A percentile compares a stretch with the other conserved stretches of the same genome.
Conservation (phyloP, 495 filamentous ascomycete genomes). For the Penicillium mononematosum region DNA sequence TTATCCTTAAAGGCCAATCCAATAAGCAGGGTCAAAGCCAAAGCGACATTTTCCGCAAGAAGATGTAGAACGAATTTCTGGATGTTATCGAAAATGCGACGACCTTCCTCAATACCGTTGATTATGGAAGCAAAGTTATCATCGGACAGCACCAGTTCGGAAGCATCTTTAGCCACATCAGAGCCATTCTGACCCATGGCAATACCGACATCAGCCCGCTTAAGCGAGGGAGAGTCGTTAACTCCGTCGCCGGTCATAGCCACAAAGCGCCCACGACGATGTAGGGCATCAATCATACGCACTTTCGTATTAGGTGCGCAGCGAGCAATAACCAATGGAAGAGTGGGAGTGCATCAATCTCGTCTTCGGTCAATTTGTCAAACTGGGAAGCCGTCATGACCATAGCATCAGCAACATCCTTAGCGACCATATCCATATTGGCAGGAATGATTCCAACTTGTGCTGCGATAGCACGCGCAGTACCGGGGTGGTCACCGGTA, state of each 20-base stretch:
- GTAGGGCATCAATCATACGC: slow-evolving; percentile 74
- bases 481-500: slow-evolving; percentile 66
- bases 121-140: slow-evolving; percentile 86
- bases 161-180: slow-evolving; percentile 85
- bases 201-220: slow-evolving; percentile 80
- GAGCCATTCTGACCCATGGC: slow-evolving; percentile 76
- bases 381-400: slow-evolving; percentile 72
- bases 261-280: slow-evolving; percentile 63
- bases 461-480: slow-evolving; percentile 62
- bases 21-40: slow-evolving; percentile 65
- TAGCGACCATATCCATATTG: slow-evolving; percentile 49
- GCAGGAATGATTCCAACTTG: slow-evolving; percentile 67
- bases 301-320: slow-evolving; percentile 73
- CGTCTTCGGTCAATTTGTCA: slow-evolving; percentile 59
- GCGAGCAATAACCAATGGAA: slow-evolving; percentile 69
- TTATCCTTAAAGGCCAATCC: slow-evolving; percentile 70
- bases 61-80: slow-evolving; percentile 77
- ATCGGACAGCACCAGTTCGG: slow-evolving; percentile 75
- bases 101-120: slow-evolving; percentile 68
- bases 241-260: slow-evolving; percentile 91
- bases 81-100: slow-evolving; percentile 74
- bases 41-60: slow-evolving; percentile 69
- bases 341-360: slow-evolving; percentile 63
- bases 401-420: slow-evolving; percentile 59
- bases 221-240: slow-evolving; percentile 80